These are phyloP conservation scores for Pythium dissimile DNA, from an alignment of 352 stramenopile species.

Conservation along the genomic window DNA sequence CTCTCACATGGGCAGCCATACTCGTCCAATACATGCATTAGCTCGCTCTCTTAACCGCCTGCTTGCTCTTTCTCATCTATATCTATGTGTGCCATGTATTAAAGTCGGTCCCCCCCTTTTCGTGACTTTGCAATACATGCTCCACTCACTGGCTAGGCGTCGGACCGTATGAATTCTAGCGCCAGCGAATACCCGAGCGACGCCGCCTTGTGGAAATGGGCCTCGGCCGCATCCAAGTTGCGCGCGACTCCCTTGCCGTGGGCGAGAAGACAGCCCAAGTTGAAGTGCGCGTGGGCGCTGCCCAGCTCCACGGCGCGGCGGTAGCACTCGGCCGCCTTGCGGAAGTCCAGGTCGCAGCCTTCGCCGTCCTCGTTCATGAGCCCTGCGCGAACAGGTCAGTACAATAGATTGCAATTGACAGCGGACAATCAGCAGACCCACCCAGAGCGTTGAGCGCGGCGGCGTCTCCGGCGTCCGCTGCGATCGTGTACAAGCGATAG, in stretches of 20 bases:
- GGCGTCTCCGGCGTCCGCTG: constrained; percentile 41
- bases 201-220: constrained; percentile 54
- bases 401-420: too few relatives aligned
- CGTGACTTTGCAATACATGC: too few relatives aligned
- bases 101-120: too few relatives aligned
- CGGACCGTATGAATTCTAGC: constrained; percentile 41
- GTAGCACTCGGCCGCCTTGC: constrained; percentile 51
- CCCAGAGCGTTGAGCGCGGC: constrained; percentile 72
- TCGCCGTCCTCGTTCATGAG: constrained; percentile 82
- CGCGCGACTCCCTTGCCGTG: constrained; percentile 60
- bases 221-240: constrained; percentile 51
- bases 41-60: background rate
- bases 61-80: background rate
- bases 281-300: constrained; percentile 71
- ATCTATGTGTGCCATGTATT: too few relatives aligned
- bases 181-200: constrained; percentile 59
- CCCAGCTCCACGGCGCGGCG: constrained; percentile 39
- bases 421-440: constrained; percentile 20
- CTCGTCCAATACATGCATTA: background rate
- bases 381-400: too few relatives aligned
- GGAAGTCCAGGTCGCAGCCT: constrained; percentile 64
- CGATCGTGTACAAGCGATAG: constrained; percentile 53
- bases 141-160: background rate
- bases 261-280: constrained; percentile 62
- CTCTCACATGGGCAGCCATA: background rate